phyloP scores from a whole-genome alignment of 2,329 filamentous ascomycete species.

The Neonectria sp. region DNA sequence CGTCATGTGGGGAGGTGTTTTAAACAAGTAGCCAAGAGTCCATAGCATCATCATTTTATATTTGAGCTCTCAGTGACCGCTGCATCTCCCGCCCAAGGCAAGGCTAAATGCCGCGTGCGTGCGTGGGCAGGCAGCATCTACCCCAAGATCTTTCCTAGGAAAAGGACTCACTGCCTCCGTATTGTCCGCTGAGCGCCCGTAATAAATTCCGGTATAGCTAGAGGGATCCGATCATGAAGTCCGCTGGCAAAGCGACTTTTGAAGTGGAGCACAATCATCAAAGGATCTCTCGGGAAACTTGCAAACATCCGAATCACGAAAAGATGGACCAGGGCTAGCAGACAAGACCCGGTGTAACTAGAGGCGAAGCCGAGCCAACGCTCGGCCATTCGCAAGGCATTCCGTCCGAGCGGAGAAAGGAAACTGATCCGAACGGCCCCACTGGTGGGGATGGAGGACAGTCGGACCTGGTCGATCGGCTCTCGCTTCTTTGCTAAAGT shows the following conservation, averaged over 20 bases:
- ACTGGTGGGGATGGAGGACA: background rate
- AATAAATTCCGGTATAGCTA: too few species aligned
- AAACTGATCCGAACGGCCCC: too few species aligned
- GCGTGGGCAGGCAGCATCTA: too few species aligned
- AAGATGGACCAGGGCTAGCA: background rate
- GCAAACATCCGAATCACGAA: too few species aligned
- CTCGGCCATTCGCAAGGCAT: background rate
- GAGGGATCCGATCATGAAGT: too few species aligned
- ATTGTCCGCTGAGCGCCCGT: background rate
- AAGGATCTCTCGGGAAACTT: too few species aligned
- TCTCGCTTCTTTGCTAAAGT: background rate
- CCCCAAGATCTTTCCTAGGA: too few species aligned
- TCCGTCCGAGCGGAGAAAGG: background rate
- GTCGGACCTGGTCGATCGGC: too few species aligned
- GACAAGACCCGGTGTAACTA: background rate
- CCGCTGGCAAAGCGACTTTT: too few species aligned
- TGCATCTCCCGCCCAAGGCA: background rate
- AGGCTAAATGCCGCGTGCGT: background rate
- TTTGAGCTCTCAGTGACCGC: background rate
- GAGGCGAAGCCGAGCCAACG: background rate
- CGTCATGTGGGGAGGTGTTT: background rate
- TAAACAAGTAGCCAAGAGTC: background rate
- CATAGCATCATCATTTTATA: background rate
- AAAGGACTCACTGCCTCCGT: too few species aligned
- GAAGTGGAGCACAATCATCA: background rate